A percentile compares a stretch with the other conserved stretches of the same genome.
phyloP scores from a whole-genome alignment of 2,329 filamentous ascomycete species.

The Venturia carpophila region DNA sequence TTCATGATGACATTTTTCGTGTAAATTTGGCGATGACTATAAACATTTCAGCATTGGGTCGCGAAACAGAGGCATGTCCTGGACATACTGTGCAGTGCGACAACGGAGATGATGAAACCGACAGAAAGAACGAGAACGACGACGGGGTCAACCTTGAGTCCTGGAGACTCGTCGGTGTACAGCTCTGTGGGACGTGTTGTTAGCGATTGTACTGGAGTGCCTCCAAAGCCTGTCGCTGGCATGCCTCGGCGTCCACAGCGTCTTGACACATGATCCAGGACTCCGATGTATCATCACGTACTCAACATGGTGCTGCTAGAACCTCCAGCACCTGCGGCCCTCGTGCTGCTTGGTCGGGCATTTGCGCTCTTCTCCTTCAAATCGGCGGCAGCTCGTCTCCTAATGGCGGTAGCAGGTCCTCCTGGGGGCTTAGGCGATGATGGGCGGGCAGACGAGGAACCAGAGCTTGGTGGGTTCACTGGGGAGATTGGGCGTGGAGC shows the following conservation, averaged over 20 bases:
- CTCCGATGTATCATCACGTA: slow-evolving; percentile 42
- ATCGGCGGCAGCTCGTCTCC: slow-evolving; percentile 89
- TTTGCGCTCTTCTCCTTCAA: slow-evolving; percentile 97
- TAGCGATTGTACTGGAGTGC: background rate
- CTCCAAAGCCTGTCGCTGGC: background rate
- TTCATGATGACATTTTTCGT: slow-evolving; percentile 65
- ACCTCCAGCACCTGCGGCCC: slow-evolving; percentile 87
- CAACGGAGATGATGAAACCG: slow-evolving; percentile 98
- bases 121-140: slow-evolving; percentile 93
- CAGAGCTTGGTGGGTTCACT: slow-evolving; percentile 37
- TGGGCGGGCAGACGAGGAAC: slow-evolving; percentile 65
- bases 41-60: slow-evolving; percentile 19
- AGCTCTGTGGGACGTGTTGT: slow-evolving; percentile 51
- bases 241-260: background rate
- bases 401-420: slow-evolving; percentile 89
- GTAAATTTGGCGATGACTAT: slow-evolving; percentile 93
- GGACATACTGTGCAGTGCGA: slow-evolving; percentile 89
- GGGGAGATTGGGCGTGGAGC: slow-evolving; percentile 15
- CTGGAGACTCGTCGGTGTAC: slow-evolving; percentile 97
- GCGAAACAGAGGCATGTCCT: background rate
- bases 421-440: slow-evolving; percentile 85
- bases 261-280: no score
- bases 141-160: slow-evolving; percentile 94
- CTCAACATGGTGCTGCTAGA: slow-evolving; percentile 98
- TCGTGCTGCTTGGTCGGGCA: slow-evolving; percentile 83